Evolutionary conservation across 495 filamentous ascomycete species (phyloP), one percentile per base, ranked within the genome.

Genomic region (Arthonia radiata): DNA sequence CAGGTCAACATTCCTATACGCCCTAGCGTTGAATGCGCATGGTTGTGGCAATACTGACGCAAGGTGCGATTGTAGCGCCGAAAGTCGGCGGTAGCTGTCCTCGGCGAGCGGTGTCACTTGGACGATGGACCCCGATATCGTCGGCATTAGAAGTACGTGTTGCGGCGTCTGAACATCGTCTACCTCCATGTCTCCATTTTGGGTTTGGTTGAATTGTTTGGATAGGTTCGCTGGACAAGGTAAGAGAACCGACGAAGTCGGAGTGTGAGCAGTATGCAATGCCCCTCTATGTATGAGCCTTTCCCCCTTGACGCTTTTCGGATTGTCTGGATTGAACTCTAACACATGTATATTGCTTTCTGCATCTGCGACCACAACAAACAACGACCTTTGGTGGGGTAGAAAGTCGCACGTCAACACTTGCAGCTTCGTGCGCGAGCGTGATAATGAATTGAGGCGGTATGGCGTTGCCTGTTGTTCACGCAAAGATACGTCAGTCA

Each of bases 261-360:
- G 11, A 22, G 19, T 22, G 19, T n/a, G n/a, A n/a, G n/a, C n/a
- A n/a, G n/a, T n/a, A n/a, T n/a, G n/a, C n/a, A n/a, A n/a, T n/a
- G n/a, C n/a, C n/a, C n/a, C n/a, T n/a, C n/a, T n/a, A n/a, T n/a
- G n/a, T n/a, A n/a, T n/a, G n/a, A n/a, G n/a, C n/a, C n/a, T n/a
- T n/a, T n/a, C n/a, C n/a, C n/a, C n/a, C n/a, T n/a, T n/a, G n/a
- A n/a, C n/a, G n/a, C n/a, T n/a, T n/a, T n/a, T n/a, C n/a, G n/a
- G 49, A 70, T 68, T 61, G 41, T 97, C 89, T 6, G 86, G 89
- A 42, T 94, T 80, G 42, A 82, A 99, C 47, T 94, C 78, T 25
- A 93, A 42, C 4, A 92, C 56, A 40, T 91, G 78, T 19, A 99
- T 46, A 40, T 79, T 74, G 29, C 72, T 73, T 34, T 92, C 77